Percentiles rank a stretch among this genome's conserved stretches.
phyloP scores from a whole-genome alignment of 495 filamentous ascomycete species.

The Xylaria cubensis region DNA sequence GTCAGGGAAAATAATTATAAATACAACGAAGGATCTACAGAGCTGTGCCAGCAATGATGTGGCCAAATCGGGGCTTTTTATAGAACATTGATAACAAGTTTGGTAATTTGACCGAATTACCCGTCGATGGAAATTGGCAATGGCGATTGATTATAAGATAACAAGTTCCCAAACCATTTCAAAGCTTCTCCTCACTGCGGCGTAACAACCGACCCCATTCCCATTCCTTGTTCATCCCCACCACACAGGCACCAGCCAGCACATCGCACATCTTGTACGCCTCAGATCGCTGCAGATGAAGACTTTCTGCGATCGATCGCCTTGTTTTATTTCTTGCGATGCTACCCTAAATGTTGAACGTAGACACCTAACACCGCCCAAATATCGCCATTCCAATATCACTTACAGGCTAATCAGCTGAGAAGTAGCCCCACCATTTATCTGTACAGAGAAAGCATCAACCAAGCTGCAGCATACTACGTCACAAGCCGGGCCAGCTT shows the following conservation, averaged over 20 bases:
- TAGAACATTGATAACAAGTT: too few relatives aligned
- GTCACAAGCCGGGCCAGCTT: constrained; percentile 14
- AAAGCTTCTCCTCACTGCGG: background rate
- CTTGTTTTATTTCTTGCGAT: background rate
- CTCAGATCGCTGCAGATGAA: background rate
- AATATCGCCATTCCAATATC: background rate
- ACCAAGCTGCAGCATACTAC: constrained; percentile 8
- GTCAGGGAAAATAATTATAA: constrained; percentile 2
- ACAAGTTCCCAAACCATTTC: background rate
- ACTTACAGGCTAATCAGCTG: background rate
- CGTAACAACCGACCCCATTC: background rate
- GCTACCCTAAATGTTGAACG: constrained; percentile 2
- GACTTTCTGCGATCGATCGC: background rate
- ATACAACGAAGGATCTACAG: constrained; percentile 11
- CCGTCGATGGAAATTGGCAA: background rate
- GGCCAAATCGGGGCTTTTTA: background rate
- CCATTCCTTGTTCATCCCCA: constrained; percentile 21
- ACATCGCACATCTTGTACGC: background rate
- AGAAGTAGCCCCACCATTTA: constrained; percentile 12
- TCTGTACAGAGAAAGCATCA: background rate
- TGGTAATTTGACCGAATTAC: background rate
- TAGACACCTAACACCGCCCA: background rate
- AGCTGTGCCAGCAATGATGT: background rate
- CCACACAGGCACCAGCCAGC: constrained; percentile 16
- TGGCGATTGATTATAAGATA: background rate